These are phyloP conservation scores for Euphrasia arctica DNA, from an alignment of 305 asterid species.

Conservation along the genomic window DNA sequence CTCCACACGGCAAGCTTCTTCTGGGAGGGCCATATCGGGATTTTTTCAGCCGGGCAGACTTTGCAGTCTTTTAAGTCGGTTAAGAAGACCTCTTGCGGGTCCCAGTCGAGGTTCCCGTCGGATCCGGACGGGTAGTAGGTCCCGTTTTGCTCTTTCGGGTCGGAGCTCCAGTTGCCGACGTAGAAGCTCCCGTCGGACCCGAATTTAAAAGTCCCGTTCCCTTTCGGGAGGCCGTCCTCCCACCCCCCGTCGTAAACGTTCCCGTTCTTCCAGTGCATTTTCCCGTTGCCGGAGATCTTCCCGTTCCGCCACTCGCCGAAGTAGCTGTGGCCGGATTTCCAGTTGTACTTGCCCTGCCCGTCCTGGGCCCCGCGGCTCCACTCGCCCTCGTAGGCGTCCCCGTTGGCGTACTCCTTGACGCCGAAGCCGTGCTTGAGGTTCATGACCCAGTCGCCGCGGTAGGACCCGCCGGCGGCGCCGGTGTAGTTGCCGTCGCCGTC, in stretches of 20 bases:
- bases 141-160: constrained; percentile 55
- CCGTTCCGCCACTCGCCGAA: constrained; percentile 65
- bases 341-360: constrained; percentile 55
- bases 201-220: constrained; percentile 47
- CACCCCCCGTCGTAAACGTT: constrained; percentile 60
- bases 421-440: constrained; percentile 62
- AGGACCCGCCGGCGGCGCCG: constrained; percentile 50
- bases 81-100: constrained; percentile 51
- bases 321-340: constrained; percentile 58
- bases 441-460: constrained; percentile 66
- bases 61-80: constrained; percentile 50
- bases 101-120: constrained; percentile 58
- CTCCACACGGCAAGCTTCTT: constrained; percentile 77
- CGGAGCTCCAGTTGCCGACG: constrained; percentile 62
- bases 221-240: constrained; percentile 73
- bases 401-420: constrained; percentile 46
- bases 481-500: constrained; percentile 71
- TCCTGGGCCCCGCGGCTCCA: constrained; percentile 69
- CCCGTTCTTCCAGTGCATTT: constrained; percentile 48
- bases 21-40: constrained; percentile 82
- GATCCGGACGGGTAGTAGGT: constrained; percentile 49
- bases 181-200: constrained; percentile 70
- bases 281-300: constrained; percentile 50
- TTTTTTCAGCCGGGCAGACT: constrained; percentile 52
- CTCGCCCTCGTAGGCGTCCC: constrained; percentile 60